Evolutionary conservation across 768 basidiomycete genomes (phyloP), one percentile per base, ranked within the genome.

Genomic region (Boletus subcaerulescens): DNA sequence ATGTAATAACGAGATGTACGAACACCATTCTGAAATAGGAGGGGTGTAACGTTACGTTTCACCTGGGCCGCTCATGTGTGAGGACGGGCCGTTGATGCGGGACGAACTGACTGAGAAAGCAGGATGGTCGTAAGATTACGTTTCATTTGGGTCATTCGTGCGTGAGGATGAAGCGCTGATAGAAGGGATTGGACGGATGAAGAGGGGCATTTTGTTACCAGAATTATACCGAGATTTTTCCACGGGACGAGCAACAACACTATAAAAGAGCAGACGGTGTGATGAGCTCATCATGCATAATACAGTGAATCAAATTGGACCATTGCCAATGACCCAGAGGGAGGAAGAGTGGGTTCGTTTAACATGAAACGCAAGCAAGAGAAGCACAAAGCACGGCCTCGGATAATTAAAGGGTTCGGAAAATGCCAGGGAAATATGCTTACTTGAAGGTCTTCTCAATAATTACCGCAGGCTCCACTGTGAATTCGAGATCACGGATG

Each of bases 391-490:
- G 46, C 44, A 50, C 48, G n/a, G 52, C 38, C 52, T 55, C 60
- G 57, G 51, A 60, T 61, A 63, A 69, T 62, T 53, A 58, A 60
- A 61, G 57, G 48, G 50, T 36, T 52, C 60, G 60, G 54, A 48
- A 60, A 56, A 48, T 47, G 53, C 60, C 59, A 66, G 44, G 26
- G 5, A 52, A 52, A 56, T 31, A 35, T 57, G 39, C 82, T 74
- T 65, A 86, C 83, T 84, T 84, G 66, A 82, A 75, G 45, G 76
- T 80, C 74, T 85, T 85, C 74, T 85, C 81, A 60, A 84, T 79
- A 60, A 82, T 76, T 60, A 82, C 68, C 49, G 72, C 67, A 24
- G 78, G 74, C 62, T 82, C 80, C 20, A 78, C 72, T 45, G 75
- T 67, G 71, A 83, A 81, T 62, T 80, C 79, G 50, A 84, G 69